These are phyloP conservation scores for Stenocarpella maydis DNA, from an alignment of 2,329 filamentous ascomycete species.

Conservation along the genomic window DNA sequence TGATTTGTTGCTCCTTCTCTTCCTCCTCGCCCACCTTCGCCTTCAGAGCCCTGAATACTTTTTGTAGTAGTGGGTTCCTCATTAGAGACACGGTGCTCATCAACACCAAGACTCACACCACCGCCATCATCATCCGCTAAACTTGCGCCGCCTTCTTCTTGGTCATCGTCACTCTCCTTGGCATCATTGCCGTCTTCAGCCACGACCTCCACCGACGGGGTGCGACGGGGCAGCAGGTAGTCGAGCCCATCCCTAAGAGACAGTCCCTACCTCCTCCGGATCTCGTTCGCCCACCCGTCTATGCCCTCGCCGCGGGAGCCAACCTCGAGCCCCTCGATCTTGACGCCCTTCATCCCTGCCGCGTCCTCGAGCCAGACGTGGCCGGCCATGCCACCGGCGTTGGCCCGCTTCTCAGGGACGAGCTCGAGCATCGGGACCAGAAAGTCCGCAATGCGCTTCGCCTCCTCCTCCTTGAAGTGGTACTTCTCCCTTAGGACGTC, in stretches of 20 bases:
- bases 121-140: background rate
- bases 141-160: background rate
- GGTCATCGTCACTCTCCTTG: background rate
- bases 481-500: conserved; percentile 97
- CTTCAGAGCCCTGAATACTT: background rate
- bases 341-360: conserved; percentile 84
- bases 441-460: conserved; percentile 80
- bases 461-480: conserved; percentile 87
- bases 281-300: conserved; percentile 89
- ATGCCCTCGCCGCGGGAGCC: conserved; percentile 90
- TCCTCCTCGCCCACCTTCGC: background rate
- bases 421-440: conserved; percentile 91
- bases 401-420: conserved; percentile 86
- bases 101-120: background rate
- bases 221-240: conserved; percentile 6
- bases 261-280: conserved; percentile 75
- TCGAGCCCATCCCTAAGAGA: conserved; percentile 17
- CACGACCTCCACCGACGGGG: background rate
- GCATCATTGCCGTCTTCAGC: background rate
- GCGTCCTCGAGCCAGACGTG: conserved; percentile 86
- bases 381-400: conserved; percentile 93
- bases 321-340: conserved; percentile 76
- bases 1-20: background rate
- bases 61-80: background rate
- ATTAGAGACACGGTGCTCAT: background rate